phyloP scores from a whole-genome alignment of 768 basidiomycete species.

The Stropharia rugosoannulata region DNA sequence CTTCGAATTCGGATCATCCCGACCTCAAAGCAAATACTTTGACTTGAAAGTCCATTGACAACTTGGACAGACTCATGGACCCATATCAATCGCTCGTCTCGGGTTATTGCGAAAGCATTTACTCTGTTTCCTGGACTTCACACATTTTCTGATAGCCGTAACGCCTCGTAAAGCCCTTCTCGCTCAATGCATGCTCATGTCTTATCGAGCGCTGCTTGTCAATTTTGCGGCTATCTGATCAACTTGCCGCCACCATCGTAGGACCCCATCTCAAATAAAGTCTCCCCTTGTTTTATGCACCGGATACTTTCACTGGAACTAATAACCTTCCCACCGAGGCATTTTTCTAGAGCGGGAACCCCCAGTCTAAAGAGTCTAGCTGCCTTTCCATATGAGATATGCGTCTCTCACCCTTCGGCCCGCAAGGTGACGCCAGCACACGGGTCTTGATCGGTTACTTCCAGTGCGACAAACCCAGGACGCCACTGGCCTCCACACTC shows the following conservation, averaged over 20 bases:
- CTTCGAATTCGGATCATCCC: background rate
- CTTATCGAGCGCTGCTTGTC: conserved; percentile 6
- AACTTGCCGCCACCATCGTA: background rate
- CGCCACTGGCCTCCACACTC: conserved; percentile 1
- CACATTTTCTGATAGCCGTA: background rate
- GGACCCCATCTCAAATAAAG: background rate
- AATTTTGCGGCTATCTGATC: background rate
- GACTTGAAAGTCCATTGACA: background rate
- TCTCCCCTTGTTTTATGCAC: too few species aligned
- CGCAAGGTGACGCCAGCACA: background rate
- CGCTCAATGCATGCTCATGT: background rate
- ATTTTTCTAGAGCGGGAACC: background rate
- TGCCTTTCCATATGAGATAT: background rate
- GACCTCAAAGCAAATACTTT: background rate
- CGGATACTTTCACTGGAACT: too few species aligned
- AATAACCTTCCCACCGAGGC: background rate
- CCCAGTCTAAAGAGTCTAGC: background rate
- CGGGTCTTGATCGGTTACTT: background rate
- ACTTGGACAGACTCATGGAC: background rate
- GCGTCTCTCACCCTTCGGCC: background rate
- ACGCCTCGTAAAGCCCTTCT: background rate
- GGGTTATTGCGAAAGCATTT: background rate
- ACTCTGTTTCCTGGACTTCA: conserved; percentile 1
- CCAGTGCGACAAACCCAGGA: background rate
- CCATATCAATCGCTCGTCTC: background rate